phyloP scores from a whole-genome alignment of 257 asterid species.

The Solanum sejunctum region DNA sequence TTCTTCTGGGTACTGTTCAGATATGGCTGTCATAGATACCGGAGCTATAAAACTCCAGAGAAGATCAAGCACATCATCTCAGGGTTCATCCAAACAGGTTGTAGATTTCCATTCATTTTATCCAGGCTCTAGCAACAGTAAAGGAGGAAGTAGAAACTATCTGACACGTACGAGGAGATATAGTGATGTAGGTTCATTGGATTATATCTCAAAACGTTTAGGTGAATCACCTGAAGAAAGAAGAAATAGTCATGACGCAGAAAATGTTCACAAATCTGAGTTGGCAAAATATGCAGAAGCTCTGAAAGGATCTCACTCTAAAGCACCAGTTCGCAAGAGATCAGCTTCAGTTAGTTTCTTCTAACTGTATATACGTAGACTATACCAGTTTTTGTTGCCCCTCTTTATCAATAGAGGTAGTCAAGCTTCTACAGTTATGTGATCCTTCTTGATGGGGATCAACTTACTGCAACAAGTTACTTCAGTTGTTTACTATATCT shows the following conservation, averaged over 20 bases:
- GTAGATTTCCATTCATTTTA: constrained; percentile 15
- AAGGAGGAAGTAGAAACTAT: constrained; percentile 22
- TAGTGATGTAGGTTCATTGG: not conserved
- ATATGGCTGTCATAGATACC: not conserved
- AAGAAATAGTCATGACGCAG: not conserved
- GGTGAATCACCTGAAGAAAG: not conserved
- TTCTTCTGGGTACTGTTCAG: constrained; percentile 11
- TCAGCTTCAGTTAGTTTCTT: constrained; percentile 42
- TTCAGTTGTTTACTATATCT: not conserved
- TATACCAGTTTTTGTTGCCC: not conserved
- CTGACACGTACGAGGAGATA: not conserved
- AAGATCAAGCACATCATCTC: constrained; percentile 29
- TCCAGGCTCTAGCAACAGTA: constrained; percentile 8
- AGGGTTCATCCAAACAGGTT: constrained; percentile 27
- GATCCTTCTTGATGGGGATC: not conserved
- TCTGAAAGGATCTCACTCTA: constrained; percentile 36
- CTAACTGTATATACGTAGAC: not conserved
- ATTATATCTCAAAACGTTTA: not conserved
- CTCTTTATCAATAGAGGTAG: not conserved
- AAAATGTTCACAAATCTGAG: constrained; percentile 35
- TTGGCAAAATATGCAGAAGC: constrained; percentile 75
- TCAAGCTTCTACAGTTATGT: not conserved
- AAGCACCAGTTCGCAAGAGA: constrained; percentile 26
- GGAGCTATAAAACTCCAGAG: constrained; percentile 9
- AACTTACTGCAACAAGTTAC: not conserved